A percentile compares a stretch with the other conserved stretches of the same genome.
Conservation (phyloP, 805 yeast genomes). For the Cyberlindnera petersonii region DNA sequence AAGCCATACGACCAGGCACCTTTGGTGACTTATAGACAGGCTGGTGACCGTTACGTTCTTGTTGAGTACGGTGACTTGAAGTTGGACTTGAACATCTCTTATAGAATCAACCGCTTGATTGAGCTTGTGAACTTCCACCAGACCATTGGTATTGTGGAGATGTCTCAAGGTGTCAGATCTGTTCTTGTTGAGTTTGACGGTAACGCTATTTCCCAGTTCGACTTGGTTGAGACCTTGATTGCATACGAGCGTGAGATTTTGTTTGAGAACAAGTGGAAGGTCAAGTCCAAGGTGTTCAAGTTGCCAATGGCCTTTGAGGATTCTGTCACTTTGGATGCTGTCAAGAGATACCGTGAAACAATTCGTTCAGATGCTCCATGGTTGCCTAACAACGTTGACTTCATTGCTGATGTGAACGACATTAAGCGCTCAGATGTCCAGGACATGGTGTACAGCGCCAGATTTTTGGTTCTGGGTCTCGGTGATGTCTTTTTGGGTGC, state of each 20-base stretch:
- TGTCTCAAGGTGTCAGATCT: constrained; percentile 97
- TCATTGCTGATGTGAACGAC: constrained; percentile 85
- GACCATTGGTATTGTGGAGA: constrained; percentile 82
- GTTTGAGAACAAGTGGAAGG: constrained; percentile 77
- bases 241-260: constrained; percentile 75
- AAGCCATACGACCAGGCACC: constrained; percentile 53
- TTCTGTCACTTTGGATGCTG: constrained; percentile 82
- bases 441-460: constrained; percentile 83
- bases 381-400: constrained; percentile 97
- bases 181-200: constrained; percentile 85
- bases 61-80: constrained; percentile 90
- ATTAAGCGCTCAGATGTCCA: constrained; percentile 70
- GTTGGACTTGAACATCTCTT: constrained; percentile 80
- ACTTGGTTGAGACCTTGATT: constrained; percentile 57
- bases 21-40: constrained; percentile 83
- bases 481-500: constrained; percentile 98
- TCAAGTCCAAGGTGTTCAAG: constrained; percentile 75
- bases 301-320: constrained; percentile 98
- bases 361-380: constrained; percentile 93
- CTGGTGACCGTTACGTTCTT: constrained; percentile 90
- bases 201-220: constrained; percentile 52
- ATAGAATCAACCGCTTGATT: constrained; percentile 80
- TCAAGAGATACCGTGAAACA: constrained; percentile 86
- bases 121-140: constrained; percentile 61
- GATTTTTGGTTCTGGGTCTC: constrained; percentile 87